Evolutionary conservation across 768 basidiomycete genomes (phyloP), one percentile per base, ranked within the genome.

Genomic region (Hygrophorus russula): DNA sequence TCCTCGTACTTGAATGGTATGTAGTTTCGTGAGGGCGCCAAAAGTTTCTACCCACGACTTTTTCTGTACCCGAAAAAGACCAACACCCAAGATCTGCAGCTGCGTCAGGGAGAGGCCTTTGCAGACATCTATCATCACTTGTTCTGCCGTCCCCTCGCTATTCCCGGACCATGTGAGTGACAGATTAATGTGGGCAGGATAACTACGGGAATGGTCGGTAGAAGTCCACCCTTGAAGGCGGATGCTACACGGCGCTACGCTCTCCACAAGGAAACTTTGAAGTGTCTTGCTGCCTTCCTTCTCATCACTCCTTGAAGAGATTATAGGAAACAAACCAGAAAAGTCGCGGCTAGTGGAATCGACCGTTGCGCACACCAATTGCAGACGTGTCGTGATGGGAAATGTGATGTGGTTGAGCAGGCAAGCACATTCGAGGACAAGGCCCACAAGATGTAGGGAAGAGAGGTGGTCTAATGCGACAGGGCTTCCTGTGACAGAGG

Each of bases 21-120:
- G 51, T 19, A 65, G 49, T 29, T 53, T 53, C 2, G 60, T 50
- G 20, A 61, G 48, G 12, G 45, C 43, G n/a, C 54, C 60, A 39
- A 65, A 64, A 2, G 47, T 50, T 5, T 36, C 46, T 8, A 51
- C 32, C 59, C 59, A 61, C 0, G 53, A 48, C 18, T 50, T 47
- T 30, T 48, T 33, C 5, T 45, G 41, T 12, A 57, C 27, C 20
- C 43, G 49, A 12, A n/a, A n/a, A n/a, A n/a, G n/a, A n/a, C n/a
- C n/a, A n/a, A n/a, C n/a, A n/a, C n/a, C n/a, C n/a, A 64, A 48
- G 8, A 45, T 52, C 17, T 53, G 48, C 10, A 63, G 51, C 18
- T 59, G 53, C 9, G 45, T 43, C 14, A 61, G 42, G 10, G 52
- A 53, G 4, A 63, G 48, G 4, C 49, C 39, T 36, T 49, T 53